phyloP scores from a whole-genome alignment of 805 yeast species.

The Candida tammaniensis region DNA sequence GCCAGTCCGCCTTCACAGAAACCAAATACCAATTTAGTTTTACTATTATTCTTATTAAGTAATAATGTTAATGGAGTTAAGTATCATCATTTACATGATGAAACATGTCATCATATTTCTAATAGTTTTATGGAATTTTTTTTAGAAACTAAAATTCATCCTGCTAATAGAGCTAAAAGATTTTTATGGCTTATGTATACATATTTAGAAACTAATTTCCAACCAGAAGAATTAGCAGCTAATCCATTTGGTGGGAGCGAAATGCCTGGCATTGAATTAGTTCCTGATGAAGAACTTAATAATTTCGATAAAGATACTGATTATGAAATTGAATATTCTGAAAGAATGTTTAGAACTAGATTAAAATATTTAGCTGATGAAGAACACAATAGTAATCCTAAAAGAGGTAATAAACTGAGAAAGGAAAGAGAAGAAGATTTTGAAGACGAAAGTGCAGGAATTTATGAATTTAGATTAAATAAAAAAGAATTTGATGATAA shows the following conservation, averaged over 20 bases:
- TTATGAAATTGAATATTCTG: constrained; percentile 47
- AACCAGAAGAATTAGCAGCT: constrained; percentile 43
- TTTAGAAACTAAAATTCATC: constrained; percentile 57
- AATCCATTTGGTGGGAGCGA: constrained; percentile 57
- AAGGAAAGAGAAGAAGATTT: constrained; percentile 19
- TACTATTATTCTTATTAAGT: constrained; percentile 71
- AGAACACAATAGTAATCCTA: constrained; percentile 30
- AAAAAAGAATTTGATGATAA: constrained; percentile 6
- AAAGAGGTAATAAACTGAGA: constrained; percentile 29
- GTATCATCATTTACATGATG: constrained; percentile 22
- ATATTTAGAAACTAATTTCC: constrained; percentile 70
- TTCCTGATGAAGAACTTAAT: constrained; percentile 24
- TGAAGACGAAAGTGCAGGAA: constrained; percentile 9
- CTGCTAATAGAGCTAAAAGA: constrained; percentile 64
- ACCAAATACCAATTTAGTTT: constrained; percentile 62
- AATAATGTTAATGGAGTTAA: constrained; percentile 57
- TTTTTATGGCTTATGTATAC: constrained; percentile 83
- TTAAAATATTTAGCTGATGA: constrained; percentile 39
- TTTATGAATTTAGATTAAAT: constrained; percentile 1
- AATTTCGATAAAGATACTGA: constrained; percentile 47
- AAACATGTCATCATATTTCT: constrained; percentile 16
- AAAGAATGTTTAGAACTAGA: constrained; percentile 46
- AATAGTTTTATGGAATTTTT: constrained; percentile 71
- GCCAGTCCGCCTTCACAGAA: constrained; percentile 26
- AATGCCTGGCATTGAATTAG: constrained; percentile 36